Percentiles rank a stretch among this genome's conserved stretches.
Evolutionary conservation across 129 eudicot genomes (phyloP).

Genomic region (Flaveria brownii): DNA sequence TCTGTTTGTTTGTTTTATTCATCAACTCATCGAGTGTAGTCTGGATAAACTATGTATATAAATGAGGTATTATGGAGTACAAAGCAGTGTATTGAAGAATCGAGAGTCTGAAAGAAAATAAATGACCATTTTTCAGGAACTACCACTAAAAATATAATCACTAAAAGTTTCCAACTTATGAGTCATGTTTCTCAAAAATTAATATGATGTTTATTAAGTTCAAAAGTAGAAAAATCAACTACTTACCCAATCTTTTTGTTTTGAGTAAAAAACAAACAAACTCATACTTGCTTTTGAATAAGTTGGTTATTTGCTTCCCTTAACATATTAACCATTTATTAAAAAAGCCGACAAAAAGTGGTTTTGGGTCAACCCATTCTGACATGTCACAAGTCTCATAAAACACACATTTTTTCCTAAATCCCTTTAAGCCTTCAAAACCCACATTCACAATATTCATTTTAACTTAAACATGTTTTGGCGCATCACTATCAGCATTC

Average conservation of each 20-base stretch:
- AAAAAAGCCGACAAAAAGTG: too few relatives aligned
- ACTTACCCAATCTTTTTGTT: background rate
- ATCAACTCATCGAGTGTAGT: background rate
- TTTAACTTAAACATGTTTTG: background rate
- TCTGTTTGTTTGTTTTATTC: background rate
- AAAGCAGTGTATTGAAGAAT: background rate
- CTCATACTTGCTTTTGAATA: background rate
- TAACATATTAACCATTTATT: too few relatives aligned
- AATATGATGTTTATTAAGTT: background rate
- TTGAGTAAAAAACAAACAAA: background rate
- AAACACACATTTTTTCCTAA: background rate
- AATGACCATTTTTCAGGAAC: background rate
- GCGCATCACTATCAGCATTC: background rate
- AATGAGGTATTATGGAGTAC: background rate
- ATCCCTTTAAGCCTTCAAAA: constrained; percentile 1
- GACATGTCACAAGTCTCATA: too few relatives aligned
- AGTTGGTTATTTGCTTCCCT: background rate
- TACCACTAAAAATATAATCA: background rate
- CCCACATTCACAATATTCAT: background rate
- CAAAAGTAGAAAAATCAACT: background rate
- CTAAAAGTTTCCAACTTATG: too few relatives aligned
- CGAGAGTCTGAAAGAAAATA: background rate
- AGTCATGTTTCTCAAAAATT: too few relatives aligned
- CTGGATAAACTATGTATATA: background rate
- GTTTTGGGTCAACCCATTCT: too few relatives aligned